phyloP scores from a whole-genome alignment of 169 alveolate species.

The Neospora caninum region DNA sequence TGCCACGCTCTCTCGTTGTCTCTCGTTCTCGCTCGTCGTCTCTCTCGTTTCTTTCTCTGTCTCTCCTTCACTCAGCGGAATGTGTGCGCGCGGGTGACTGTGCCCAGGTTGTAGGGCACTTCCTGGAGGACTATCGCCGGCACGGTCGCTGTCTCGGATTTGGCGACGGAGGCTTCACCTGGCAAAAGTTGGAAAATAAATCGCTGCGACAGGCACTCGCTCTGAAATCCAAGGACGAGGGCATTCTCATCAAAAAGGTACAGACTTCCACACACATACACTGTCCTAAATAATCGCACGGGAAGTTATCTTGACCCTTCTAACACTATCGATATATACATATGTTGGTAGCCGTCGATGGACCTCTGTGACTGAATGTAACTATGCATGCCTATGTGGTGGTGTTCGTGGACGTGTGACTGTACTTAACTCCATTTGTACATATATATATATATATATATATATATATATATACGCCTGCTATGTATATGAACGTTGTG shows the following conservation, averaged over 20 bases:
- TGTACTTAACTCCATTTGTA: neutral
- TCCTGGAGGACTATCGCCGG: slow-evolving; percentile 67
- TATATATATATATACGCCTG: no score
- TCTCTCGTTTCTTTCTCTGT: neutral
- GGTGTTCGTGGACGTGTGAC: neutral
- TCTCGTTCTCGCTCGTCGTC: no score
- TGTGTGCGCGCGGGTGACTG: no score
- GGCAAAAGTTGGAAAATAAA: slow-evolving; percentile 66
- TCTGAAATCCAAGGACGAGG: slow-evolving; percentile 46
- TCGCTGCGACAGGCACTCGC: slow-evolving; percentile 49
- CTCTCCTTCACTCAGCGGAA: neutral
- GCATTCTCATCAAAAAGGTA: slow-evolving; percentile 58
- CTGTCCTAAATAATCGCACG: neutral
- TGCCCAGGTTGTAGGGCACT: slow-evolving; percentile 64
- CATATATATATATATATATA: neutral
- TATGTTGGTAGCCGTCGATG: neutral
- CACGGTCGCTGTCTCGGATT: slow-evolving; percentile 68
- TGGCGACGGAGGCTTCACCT: slow-evolving; percentile 68
- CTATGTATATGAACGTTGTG: no score
- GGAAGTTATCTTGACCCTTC: no score
- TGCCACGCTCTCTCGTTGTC: no score
- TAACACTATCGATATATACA: neutral
- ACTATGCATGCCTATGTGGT: neutral
- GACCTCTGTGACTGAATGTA: neutral
- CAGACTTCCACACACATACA: neutral